Base-by-base conservation (phyloP, 139 green algal genomes). In the Edaphochlamys debaryana region DNA sequence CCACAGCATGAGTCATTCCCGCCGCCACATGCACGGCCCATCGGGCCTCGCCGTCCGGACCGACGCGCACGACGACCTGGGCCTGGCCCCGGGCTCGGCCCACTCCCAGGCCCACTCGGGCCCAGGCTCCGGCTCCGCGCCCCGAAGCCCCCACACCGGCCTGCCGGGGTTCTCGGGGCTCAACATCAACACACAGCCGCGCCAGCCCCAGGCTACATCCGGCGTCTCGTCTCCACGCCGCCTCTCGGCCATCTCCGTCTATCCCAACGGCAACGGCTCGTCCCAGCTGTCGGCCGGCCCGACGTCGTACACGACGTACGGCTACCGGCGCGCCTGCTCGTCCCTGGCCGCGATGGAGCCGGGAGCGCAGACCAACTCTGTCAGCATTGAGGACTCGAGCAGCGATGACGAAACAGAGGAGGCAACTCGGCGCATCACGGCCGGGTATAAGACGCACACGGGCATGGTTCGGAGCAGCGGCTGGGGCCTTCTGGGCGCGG, bases 271-370 rank as follows among this genome's bases (percentile, higher is more conserved):
- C 38, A 72, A 20, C 67, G 20, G 67, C 37, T 11, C 34, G 4
- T 19, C 22, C n/a, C 67, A 8, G 30, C 27, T 15, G 58, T 34
- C 60, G 5, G 38, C 56, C 40, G 40, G 27, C 29, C 38, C 38
- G 11, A 37, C 41, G 1, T 82, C 76, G 62, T 82, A 82, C 63
- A 82, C 63, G 2, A 82, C 76, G 76, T 82, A 82, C 76, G 76
- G 76, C 76, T 82, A 82, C 60, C 76, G 76, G 4, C 76, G 76
- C 32, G 76, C 76, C 0, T 32, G 76, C 8, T 82, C 76, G 2
- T 81, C 75, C 30, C 56, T 81, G 40, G 75, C 75, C 7, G 75
- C 75, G 60, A 17, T 81, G 56, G 75, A 81, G 40, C 54, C 40
- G 50, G 0, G 1, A 6, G 23, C 66, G 36, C 29, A 27, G 29